Percentiles rank a stretch among this genome's conserved stretches.
phyloP scores from a whole-genome alignment of 306 rosid genomes.

The Cicer pinnatifidum region DNA sequence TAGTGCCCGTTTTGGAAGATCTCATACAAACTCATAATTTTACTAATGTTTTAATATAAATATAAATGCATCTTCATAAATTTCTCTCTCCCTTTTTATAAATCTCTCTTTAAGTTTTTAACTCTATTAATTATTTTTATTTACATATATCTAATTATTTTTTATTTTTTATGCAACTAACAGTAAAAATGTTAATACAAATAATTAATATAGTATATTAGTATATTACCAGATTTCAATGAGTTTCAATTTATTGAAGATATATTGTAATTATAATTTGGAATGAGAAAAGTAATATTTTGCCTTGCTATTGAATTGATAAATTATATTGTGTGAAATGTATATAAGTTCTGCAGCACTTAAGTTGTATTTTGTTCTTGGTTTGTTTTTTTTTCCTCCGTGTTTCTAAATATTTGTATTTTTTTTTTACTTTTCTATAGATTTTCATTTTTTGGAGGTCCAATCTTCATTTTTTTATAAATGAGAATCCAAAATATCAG shows the following conservation, averaged over 20 bases:
- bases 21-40: slow-evolving; percentile 35
- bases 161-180: too few species aligned
- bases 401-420: neutral
- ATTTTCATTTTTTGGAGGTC: neutral
- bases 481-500: too few species aligned
- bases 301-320: neutral
- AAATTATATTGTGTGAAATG: slow-evolving; percentile 8
- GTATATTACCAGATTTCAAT: neutral
- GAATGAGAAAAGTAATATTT: neutral
- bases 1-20: slow-evolving; percentile 62
- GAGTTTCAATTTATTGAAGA: slow-evolving; percentile 1
- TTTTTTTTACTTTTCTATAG: neutral
- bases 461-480: too few species aligned
- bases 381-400: too few species aligned
- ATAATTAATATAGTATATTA: too few species aligned
- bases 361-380: neutral
- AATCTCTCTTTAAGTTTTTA: too few species aligned
- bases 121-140: too few species aligned
- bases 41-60: too few species aligned
- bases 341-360: neutral
- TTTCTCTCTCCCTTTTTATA: too few species aligned
- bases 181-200: too few species aligned
- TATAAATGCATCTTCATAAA: too few species aligned
- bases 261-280: neutral
- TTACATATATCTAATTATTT: too few species aligned